A percentile compares a stretch with the other conserved stretches of the same genome.
phyloP scores from a whole-genome alignment of 2,329 filamentous ascomycete species.

The Alternaria consortialis region DNA sequence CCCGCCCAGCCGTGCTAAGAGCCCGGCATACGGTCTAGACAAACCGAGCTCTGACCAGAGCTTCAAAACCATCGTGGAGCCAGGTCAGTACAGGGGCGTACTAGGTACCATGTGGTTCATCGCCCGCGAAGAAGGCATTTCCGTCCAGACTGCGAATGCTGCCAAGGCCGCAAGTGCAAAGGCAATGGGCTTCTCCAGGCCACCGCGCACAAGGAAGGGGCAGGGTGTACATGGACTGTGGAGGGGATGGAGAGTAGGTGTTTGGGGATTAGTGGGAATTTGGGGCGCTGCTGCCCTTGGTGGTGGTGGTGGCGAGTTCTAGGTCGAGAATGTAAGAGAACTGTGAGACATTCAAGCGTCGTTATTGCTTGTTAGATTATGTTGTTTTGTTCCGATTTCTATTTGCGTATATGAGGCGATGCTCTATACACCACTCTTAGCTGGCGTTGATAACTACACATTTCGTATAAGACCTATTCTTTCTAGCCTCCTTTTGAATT shows the following conservation, averaged over 20 bases:
- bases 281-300: constrained; percentile 73
- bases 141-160: constrained; percentile 41
- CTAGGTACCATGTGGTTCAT: constrained; percentile 93
- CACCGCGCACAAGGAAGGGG: constrained; percentile 62
- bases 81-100: constrained; percentile 84
- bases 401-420: background rate
- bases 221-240: constrained; percentile 75
- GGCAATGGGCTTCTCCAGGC: constrained; percentile 42
- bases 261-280: constrained; percentile 78
- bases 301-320: constrained; percentile 50
- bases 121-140: constrained; percentile 78
- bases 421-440: constrained; percentile 13
- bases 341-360: background rate
- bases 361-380: background rate
- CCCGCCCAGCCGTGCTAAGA: constrained; percentile 25
- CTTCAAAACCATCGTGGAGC: constrained; percentile 77
- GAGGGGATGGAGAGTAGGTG: constrained; percentile 79
- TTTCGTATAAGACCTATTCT: background rate
- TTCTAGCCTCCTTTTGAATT: background rate
- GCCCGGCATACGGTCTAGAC: constrained; percentile 32
- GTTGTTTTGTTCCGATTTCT: constrained; percentile 2
- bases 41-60: constrained; percentile 35
- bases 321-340: background rate
- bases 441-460: background rate
- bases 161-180: constrained; percentile 37